These are phyloP conservation scores for Nothophaeocryptopus gaeumannii DNA, from an alignment of 2,329 filamentous ascomycete genomes.

Conservation along the genomic window DNA sequence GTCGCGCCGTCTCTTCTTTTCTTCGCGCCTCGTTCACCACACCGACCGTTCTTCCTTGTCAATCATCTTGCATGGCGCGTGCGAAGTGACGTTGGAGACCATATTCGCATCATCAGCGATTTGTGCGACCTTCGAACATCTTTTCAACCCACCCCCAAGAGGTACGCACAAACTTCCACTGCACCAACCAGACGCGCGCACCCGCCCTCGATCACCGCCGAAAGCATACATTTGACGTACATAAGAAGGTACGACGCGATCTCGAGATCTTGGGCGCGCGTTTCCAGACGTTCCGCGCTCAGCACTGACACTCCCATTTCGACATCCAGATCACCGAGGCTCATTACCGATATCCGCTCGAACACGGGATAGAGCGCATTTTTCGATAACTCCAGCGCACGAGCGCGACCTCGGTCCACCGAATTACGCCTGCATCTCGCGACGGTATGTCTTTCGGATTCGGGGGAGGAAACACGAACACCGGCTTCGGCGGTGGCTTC, in stretches of 20 bases:
- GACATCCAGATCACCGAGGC: slow-evolving; percentile 4
- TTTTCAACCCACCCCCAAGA: background rate
- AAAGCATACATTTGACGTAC: background rate
- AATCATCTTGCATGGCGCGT: slow-evolving; percentile 11
- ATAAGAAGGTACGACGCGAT: background rate
- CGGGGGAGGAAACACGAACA: slow-evolving; percentile 24
- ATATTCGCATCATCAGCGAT: slow-evolving; percentile 5
- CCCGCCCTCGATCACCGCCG: background rate
- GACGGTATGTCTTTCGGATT: slow-evolving; percentile 22
- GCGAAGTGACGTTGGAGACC: background rate
- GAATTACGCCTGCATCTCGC: background rate
- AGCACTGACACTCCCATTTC: slow-evolving; percentile 1
- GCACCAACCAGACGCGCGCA: background rate
- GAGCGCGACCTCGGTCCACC: slow-evolving; percentile 21
- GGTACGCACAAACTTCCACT: background rate
- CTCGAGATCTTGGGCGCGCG: background rate
- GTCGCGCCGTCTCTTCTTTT: slow-evolving; percentile 1
- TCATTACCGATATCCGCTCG: background rate
- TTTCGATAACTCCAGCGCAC: slow-evolving; percentile 32
- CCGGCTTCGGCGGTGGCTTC: slow-evolving; percentile 24
- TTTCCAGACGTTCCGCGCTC: background rate
- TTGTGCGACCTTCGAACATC: background rate
- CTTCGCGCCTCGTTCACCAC: slow-evolving; percentile 3
- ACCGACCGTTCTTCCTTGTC: slow-evolving; percentile 4
- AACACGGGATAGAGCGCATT: slow-evolving; percentile 5